These are phyloP conservation scores for Zygosaccharomyces bisporus DNA, from an alignment of 805 yeast genomes.

Conservation along the genomic window DNA sequence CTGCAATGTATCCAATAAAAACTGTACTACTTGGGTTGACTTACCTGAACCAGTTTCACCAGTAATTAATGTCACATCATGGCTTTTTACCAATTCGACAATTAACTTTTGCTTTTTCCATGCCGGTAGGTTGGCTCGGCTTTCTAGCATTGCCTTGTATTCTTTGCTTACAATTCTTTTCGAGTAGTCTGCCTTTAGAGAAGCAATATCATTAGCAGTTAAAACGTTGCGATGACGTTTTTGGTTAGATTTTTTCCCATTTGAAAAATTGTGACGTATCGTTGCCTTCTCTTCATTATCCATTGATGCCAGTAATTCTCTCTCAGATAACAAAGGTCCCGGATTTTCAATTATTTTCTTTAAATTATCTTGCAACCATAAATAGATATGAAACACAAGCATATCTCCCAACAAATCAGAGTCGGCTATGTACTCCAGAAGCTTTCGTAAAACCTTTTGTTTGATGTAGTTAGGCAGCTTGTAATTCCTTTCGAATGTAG, in stretches of 20 bases:
- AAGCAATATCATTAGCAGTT: constrained; percentile 33
- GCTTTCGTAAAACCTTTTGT: constrained; percentile 47
- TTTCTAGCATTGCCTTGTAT: constrained; percentile 40
- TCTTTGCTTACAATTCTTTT: constrained; percentile 33
- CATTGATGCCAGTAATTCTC: constrained; percentile 17
- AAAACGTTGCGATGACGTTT: constrained; percentile 16
- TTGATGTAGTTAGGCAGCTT: constrained; percentile 70
- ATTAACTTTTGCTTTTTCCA: constrained; percentile 64
- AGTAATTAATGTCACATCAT: constrained; percentile 73
- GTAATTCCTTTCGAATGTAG: constrained; percentile 40
- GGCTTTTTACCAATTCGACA: constrained; percentile 49
- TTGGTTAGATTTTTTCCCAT: constrained; percentile 7
- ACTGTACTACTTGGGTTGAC: constrained; percentile 92
- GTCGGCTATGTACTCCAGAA: constrained; percentile 43
- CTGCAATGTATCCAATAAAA: constrained; percentile 66
- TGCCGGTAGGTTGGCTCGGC: constrained; percentile 71
- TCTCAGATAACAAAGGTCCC: constrained; percentile 51
- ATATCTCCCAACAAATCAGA: constrained; percentile 61
- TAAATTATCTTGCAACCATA: constrained; percentile 71
- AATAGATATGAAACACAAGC: constrained; percentile 61
- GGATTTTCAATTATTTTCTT: constrained; percentile 62
- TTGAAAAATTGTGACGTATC: background rate
- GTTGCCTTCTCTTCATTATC: constrained; percentile 1
- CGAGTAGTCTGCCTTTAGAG: constrained; percentile 37
- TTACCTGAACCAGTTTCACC: constrained; percentile 99